A percentile compares a stretch with the other conserved stretches of the same genome.
Conservation (phyloP, 2,329 filamentous ascomycete species). For the Fusarium fujikuroi region DNA sequence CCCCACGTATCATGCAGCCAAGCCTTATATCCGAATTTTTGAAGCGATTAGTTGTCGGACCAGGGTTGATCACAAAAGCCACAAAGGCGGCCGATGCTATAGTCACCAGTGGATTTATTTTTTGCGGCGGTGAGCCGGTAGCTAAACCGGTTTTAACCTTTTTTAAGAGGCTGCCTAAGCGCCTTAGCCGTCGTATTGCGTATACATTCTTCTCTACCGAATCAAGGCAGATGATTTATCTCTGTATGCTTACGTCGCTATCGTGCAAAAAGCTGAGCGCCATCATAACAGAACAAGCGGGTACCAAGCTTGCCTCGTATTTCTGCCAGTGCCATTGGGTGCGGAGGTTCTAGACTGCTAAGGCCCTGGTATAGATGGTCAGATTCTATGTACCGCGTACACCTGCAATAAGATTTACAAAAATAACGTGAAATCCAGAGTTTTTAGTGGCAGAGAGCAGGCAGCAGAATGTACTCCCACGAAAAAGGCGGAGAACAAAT, state of each 20-base stretch:
- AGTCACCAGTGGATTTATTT: background rate
- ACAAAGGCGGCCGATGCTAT: background rate
- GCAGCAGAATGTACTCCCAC: rapidly evolving
- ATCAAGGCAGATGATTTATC: background rate
- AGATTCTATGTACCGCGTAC: background rate
- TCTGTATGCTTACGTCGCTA: background rate
- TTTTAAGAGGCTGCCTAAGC: background rate
- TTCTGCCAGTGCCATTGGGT: background rate
- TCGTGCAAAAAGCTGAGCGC: background rate
- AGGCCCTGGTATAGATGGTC: background rate
- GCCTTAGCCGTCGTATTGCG: background rate
- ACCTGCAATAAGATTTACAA: background rate
- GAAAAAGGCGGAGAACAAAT: background rate
- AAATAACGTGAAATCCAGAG: background rate
- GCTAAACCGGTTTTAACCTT: background rate
- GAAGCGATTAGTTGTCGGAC: background rate
- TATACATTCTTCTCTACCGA: background rate
- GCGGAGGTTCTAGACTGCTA: background rate
- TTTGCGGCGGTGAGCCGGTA: background rate
- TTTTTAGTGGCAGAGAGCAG: background rate
- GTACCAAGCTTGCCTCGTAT: background rate
- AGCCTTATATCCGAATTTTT: background rate
- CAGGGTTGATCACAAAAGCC: background rate
- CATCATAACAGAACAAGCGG: background rate
- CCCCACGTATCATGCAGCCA: background rate